Base-by-base conservation (phyloP, 2,329 filamentous ascomycete genomes). In the Diplocarpon rosae region DNA sequence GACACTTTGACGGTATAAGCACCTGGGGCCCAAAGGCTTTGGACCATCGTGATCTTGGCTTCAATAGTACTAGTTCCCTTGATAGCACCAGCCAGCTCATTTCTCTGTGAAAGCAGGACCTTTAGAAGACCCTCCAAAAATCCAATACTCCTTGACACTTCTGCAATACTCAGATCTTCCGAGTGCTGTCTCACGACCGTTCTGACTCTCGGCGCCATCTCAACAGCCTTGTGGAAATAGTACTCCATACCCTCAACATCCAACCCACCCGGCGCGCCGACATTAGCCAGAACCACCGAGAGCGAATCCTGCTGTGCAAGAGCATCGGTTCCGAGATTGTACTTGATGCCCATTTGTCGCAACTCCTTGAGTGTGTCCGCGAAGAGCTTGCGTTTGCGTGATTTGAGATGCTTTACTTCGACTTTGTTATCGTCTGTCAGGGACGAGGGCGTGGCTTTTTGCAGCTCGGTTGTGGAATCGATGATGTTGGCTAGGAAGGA, bases 341-440 rank as follows among this genome's bases (percentile, higher is more conserved):
- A 79, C 56, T 82, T 83, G 56, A 98, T 76, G 3, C 92, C 92
- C 90, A 98, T 96, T 46, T 82, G 76, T 30, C 87, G 79, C 24
- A 95, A 68, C 16, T 80, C 77, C 58, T 85, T 89, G 51, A 98
- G 68, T 0, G 85, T 89, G 55, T 96, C 90, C 1, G 87, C 85
- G 56, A 94, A 92, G 12, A 96, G 73, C 55, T 88, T 89, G 35
- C 87, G 79, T 66, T 98, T 98, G 56, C 86, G 77, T 2, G 78
- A 80, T 69, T 95, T 96, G 54, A 96, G 76, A 62, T 95, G 86
- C 63, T 93, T 89, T 49, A 95, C 78, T 13, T 75, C 63, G 10
- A 80, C 75, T 60, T 89, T 90, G 63, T 92, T 95, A 35, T 95
- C 89, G 20, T 95, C 85, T 0, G 76, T 95, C 37, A 94, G 66